These are phyloP conservation scores for Sugiyamaella japonica DNA, from an alignment of 1,139 yeast species.

Conservation along the genomic window DNA sequence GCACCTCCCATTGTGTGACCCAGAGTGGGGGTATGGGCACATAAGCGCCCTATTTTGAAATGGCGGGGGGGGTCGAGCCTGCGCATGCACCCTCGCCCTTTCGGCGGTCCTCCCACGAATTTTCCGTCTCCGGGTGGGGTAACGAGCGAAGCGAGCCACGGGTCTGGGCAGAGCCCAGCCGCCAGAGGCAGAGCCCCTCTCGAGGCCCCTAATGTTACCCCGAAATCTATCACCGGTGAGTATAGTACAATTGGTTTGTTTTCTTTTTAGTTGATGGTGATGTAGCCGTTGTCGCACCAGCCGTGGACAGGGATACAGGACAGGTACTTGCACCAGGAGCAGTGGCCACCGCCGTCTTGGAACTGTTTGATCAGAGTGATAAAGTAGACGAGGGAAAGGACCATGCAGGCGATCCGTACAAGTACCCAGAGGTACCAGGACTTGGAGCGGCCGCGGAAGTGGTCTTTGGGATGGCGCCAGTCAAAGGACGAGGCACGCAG, in stretches of 20 bases:
- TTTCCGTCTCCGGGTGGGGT: too few species aligned
- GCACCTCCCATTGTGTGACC: background rate
- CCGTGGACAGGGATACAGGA: slow-evolving; percentile 70
- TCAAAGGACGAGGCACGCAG: slow-evolving; percentile 31
- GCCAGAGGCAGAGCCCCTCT: slow-evolving; percentile 1
- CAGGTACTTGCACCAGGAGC: slow-evolving; percentile 73
- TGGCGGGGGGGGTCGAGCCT: slow-evolving; percentile 14
- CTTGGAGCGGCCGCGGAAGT: slow-evolving; percentile 41
- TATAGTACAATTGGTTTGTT: slow-evolving; percentile 1
- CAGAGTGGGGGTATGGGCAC: slow-evolving; percentile 7
- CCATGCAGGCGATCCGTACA: slow-evolving; percentile 51
- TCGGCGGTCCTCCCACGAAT: slow-evolving; percentile 7
- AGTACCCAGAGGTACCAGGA: slow-evolving; percentile 55
- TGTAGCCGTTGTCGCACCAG: slow-evolving; percentile 67
- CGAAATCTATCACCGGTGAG: too few species aligned
- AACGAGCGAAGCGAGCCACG: slow-evolving; percentile 5
- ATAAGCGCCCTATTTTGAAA: slow-evolving; percentile 1
- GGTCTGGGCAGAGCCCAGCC: slow-evolving; percentile 8
- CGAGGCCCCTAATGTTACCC: too few species aligned
- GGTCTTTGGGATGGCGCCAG: slow-evolving; percentile 26
- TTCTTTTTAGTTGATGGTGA: slow-evolving; percentile 37
- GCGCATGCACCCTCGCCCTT: too few species aligned
- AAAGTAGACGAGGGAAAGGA: slow-evolving; percentile 53
- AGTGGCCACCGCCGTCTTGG: slow-evolving; percentile 49
- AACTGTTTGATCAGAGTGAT: slow-evolving; percentile 53